Evolutionary conservation across 176 grass and related monocot species (phyloP).

Genomic region (Leersia perrieri): DNA sequence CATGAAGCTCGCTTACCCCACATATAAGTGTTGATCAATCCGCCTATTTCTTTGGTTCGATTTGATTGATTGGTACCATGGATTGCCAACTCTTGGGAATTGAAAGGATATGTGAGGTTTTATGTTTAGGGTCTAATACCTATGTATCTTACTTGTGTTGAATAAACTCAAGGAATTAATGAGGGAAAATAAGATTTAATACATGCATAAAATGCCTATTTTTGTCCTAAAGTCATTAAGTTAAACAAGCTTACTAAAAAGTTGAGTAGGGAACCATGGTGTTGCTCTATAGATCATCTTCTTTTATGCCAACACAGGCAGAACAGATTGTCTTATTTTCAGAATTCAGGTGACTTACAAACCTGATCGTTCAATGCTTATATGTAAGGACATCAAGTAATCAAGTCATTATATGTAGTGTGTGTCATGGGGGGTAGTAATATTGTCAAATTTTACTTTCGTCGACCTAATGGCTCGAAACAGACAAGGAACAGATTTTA

Average conservation of each 20-base stretch:
- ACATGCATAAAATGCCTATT: background rate
- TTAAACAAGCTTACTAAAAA: too few species aligned
- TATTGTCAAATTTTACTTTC: background rate
- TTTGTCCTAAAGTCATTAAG: background rate
- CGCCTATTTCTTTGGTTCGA: background rate
- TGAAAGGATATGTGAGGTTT: background rate
- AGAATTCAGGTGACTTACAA: too few species aligned
- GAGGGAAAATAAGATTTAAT: background rate
- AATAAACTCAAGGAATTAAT: too few species aligned
- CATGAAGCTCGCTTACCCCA: background rate
- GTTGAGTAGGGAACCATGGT: too few species aligned
- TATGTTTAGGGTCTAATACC: too few species aligned
- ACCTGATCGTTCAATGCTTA: background rate
- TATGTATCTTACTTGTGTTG: too few species aligned
- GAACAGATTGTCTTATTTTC: too few species aligned
- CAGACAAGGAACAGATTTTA: background rate
- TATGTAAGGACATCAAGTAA: background rate
- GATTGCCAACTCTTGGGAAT: background rate
- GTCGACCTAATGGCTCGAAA: background rate
- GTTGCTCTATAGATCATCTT: too few species aligned
- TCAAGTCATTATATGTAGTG: background rate
- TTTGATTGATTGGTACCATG: background rate
- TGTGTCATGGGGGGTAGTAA: background rate
- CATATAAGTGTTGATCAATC: background rate
- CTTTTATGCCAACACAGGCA: too few species aligned